These are phyloP conservation scores for Serendipita vermifera DNA, from an alignment of 768 basidiomycete genomes.

Conservation along the genomic window DNA sequence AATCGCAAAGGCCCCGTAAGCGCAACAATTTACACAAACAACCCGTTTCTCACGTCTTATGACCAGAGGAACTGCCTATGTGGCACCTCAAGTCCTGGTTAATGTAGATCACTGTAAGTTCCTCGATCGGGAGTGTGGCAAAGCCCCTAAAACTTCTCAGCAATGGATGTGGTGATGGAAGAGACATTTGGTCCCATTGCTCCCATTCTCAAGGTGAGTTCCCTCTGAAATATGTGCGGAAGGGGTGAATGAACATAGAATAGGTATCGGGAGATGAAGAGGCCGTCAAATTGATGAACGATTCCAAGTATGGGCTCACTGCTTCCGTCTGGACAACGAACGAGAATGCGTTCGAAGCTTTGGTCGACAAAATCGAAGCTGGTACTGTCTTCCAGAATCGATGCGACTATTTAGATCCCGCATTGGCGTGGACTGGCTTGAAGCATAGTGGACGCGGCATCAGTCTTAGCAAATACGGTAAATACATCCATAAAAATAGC, in stretches of 20 bases:
- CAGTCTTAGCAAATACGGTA: slow-evolving; percentile 81
- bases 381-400: slow-evolving; percentile 93
- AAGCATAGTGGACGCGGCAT: slow-evolving; percentile 89
- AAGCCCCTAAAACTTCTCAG: slow-evolving; percentile 26
- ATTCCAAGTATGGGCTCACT: slow-evolving; percentile 88
- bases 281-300: slow-evolving; percentile 87
- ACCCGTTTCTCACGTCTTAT: slow-evolving; percentile 10
- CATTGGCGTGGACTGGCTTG: slow-evolving; percentile 86
- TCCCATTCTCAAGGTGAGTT: slow-evolving; percentile 84
- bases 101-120: slow-evolving; percentile 77
- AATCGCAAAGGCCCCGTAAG: slow-evolving; percentile 48
- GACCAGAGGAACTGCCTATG: slow-evolving; percentile 63
- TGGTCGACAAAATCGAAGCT: slow-evolving; percentile 62
- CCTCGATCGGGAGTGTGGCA: neutral
- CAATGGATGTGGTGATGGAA: slow-evolving; percentile 88
- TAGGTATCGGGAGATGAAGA: slow-evolving; percentile 77
- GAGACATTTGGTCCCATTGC: slow-evolving; percentile 91
- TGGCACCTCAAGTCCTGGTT: slow-evolving; percentile 82
- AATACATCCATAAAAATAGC: slow-evolving; percentile 18
- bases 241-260: neutral
- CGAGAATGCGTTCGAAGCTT: slow-evolving; percentile 48
- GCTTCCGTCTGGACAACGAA: slow-evolving; percentile 90
- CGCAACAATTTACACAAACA: neutral
- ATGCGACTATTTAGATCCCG: slow-evolving; percentile 83
- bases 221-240: too few relatives aligned